Base-by-base conservation (phyloP, 768 basidiomycete species). In the Mycena crocata region DNA sequence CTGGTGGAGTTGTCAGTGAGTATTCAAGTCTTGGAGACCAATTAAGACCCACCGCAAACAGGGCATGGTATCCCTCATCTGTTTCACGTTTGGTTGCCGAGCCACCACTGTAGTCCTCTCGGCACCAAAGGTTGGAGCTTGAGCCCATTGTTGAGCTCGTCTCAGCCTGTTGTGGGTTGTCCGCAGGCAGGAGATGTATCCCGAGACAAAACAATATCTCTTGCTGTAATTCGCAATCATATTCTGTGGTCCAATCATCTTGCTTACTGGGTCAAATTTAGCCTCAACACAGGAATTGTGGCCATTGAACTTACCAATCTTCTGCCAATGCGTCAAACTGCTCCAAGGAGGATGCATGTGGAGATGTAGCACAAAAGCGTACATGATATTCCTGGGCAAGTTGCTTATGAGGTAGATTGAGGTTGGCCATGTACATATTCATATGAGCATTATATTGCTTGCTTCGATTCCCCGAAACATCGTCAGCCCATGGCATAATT, bases 371-470 rank as follows among this genome's bases (percentile, higher is more conserved):
- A 14, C 48, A 49, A 58, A 78, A 81, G 3, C 72, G 72, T 21
- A 80, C 65, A 64, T 75, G 75, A 60, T 75, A 80, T 54, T 81
- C 77, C 51, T 80, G 80, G 10, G 58, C 15, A 0, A 74, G 64
- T 7, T 59, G 42, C 1, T 51, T 60, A 24, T 76, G 72, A 5
- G 80, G 78, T 0, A 80, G 30, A 56, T 72, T 78, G 0, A 67
- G 40, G 58, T 80, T 76, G 23, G 71, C 60, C 3, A 77, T 40
- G 42, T 79, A 81, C 9, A 79, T 61, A 58, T 81, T 81, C 4
- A 61, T 76, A 57, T 81, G 79, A 3, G 72, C 64, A 57, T 82
- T 80, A 54, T 78, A 81, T 51, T 80, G 77, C 64, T 82, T 82
- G 58, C 58, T 60, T 15, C 35, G 31, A 58, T 58, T 58, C 15